Evolutionary conservation across 257 asterid species (phyloP).

Genomic region (Eucommia ulmoides): DNA sequence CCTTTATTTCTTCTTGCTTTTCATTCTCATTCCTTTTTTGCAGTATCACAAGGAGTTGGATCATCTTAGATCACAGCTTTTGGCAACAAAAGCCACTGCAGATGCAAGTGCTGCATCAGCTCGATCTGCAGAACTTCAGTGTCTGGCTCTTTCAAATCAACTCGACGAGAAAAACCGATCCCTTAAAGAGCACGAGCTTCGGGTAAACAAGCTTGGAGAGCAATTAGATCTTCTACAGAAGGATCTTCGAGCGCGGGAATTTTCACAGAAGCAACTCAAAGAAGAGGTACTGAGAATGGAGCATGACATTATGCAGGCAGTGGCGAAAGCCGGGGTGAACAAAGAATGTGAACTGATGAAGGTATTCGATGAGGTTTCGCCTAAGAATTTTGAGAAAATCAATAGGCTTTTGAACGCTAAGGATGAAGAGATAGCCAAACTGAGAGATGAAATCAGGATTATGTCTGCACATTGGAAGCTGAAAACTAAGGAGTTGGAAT

Average conservation of each 20-base stretch:
- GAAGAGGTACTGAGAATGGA: constrained; percentile 76
- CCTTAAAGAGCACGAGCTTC: constrained; percentile 58
- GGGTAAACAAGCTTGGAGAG: constrained; percentile 50
- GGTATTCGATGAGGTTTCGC: constrained; percentile 69
- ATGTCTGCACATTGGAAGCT: constrained; percentile 93
- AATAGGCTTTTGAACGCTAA: constrained; percentile 49
- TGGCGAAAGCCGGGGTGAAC: constrained; percentile 52
- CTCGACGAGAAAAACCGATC: constrained; percentile 51
- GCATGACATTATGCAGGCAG: constrained; percentile 68
- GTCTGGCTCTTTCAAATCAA: constrained; percentile 59
- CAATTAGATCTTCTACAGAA: constrained; percentile 75
- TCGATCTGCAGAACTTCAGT: constrained; percentile 64
- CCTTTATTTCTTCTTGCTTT: background rate
- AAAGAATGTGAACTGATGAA: constrained; percentile 59
- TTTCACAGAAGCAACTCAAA: constrained; percentile 70
- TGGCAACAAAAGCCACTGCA: constrained; percentile 59
- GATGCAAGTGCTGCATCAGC: constrained; percentile 73
- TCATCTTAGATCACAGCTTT: constrained; percentile 56
- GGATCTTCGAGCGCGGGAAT: constrained; percentile 66
- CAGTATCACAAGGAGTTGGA: constrained; percentile 69
- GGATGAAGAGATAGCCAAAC: constrained; percentile 67
- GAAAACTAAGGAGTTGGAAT: constrained; percentile 68
- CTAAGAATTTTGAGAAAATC: constrained; percentile 46
- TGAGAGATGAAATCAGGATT: constrained; percentile 65
- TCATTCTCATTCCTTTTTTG: constrained; percentile 1